phyloP scores from a whole-genome alignment of 768 basidiomycete genomes.

The Coprinopsis cinerea region DNA sequence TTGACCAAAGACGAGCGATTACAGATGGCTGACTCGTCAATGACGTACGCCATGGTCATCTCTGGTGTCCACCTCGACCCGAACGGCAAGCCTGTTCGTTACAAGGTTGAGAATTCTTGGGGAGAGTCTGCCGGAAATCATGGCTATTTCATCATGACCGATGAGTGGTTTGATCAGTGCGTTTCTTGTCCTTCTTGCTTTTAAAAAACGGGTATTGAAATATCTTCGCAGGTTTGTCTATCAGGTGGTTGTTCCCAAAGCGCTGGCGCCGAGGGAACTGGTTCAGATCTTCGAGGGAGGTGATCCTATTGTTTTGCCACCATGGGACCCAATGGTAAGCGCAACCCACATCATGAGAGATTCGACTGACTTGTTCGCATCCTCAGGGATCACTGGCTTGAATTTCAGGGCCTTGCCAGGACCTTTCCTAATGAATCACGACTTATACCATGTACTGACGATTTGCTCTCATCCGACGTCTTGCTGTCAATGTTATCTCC shows the following conservation, averaged over 20 bases:
- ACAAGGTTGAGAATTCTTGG: constrained; percentile 98
- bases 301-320: constrained; percentile 62
- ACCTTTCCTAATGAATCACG: too few relatives aligned
- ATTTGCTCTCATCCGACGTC: too few relatives aligned
- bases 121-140: constrained; percentile 70
- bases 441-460: too few relatives aligned
- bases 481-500: too few relatives aligned
- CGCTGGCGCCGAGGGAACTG: constrained; percentile 74
- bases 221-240: constrained; percentile 64
- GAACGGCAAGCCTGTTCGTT: constrained; percentile 73
- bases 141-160: constrained; percentile 91
- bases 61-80: constrained; percentile 83
- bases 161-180: constrained; percentile 87
- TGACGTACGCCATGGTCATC: constrained; percentile 98
- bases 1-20: constrained; percentile 85
- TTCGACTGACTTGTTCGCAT: neutral
- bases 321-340: constrained; percentile 90
- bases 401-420: neutral
- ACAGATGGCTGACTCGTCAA: constrained; percentile 74
- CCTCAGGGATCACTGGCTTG: constrained; percentile 5
- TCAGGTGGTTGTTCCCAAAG: constrained; percentile 85
- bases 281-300: constrained; percentile 72
- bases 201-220: neutral
- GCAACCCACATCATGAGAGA: neutral
- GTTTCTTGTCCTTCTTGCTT: constrained; percentile 22